Percentiles rank a stretch among this genome's conserved stretches.
phyloP scores from a whole-genome alignment of 2,329 filamentous ascomycete species.

The Colletotrichum lupini region DNA sequence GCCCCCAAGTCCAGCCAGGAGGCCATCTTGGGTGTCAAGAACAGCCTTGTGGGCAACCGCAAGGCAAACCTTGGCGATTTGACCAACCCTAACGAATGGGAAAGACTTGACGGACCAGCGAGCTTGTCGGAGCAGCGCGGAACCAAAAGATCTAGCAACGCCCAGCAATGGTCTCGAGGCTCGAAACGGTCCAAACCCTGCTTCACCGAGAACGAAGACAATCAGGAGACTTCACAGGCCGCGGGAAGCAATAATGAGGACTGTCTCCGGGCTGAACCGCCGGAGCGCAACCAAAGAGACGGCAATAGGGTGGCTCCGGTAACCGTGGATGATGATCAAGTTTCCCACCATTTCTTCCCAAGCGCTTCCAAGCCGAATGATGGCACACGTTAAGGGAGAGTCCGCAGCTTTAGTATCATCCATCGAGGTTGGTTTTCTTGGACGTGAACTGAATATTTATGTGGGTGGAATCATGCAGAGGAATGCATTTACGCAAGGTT shows the following conservation, averaged over 20 bases:
- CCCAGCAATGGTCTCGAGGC: background rate
- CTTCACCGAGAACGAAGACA: background rate
- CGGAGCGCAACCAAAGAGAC: background rate
- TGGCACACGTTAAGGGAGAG: background rate
- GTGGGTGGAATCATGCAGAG: background rate
- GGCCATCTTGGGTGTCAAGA: background rate
- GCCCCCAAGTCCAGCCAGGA: background rate
- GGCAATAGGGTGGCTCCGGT: background rate
- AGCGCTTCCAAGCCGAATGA: background rate
- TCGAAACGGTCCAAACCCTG: constrained; percentile 5
- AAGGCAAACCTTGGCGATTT: background rate
- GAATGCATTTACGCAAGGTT: background rate
- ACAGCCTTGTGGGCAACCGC: background rate
- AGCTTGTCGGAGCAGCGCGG: background rate
- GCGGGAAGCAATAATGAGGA: background rate
- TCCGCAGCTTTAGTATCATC: background rate
- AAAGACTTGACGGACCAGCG: background rate
- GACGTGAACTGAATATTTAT: background rate
- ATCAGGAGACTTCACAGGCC: background rate
- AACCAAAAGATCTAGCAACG: background rate
- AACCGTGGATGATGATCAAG: background rate
- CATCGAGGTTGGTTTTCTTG: background rate
- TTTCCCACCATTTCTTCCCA: constrained; percentile 7
- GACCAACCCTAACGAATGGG: background rate
- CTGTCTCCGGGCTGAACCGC: background rate